A percentile compares a stretch with the other conserved stretches of the same genome.
Conservation (phyloP, 768 basidiomycete genomes). For the Botryobasidium botryosum region DNA sequence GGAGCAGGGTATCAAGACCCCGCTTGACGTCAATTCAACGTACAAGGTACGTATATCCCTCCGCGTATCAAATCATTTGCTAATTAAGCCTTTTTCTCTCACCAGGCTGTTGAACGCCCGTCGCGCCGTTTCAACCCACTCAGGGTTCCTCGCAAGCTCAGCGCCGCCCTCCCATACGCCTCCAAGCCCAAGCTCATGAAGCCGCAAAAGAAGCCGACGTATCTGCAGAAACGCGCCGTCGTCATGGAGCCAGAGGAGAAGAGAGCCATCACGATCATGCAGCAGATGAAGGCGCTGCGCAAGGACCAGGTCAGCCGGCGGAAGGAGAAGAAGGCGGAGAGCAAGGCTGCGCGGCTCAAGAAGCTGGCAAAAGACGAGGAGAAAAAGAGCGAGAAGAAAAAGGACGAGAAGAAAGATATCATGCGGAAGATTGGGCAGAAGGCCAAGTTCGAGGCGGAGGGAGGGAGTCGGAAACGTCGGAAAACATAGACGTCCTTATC, state of each 20-base stretch:
- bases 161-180: slow-evolving; percentile 77
- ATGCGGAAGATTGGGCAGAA: slow-evolving; percentile 60
- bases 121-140: slow-evolving; percentile 83
- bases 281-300: slow-evolving; percentile 81
- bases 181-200: slow-evolving; percentile 78
- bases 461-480: slow-evolving; percentile 35
- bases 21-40: slow-evolving; percentile 62
- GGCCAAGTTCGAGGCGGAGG: slow-evolving; percentile 42
- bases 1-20: slow-evolving; percentile 74
- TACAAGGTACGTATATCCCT: slow-evolving; percentile 40
- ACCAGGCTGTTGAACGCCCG: slow-evolving; percentile 47
- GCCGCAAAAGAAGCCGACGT: slow-evolving; percentile 58
- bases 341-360: slow-evolving; percentile 48
- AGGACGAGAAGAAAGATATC: slow-evolving; percentile 56
- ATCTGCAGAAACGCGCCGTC: slow-evolving; percentile 87
- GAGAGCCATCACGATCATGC: slow-evolving; percentile 74
- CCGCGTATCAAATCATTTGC: not conserved
- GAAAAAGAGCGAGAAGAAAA: slow-evolving; percentile 46
- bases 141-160: slow-evolving; percentile 76
- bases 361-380: slow-evolving; percentile 55
- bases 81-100: not conserved
- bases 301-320: slow-evolving; percentile 72
- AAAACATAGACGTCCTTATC: slow-evolving; percentile 21
- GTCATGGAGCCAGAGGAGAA: slow-evolving; percentile 93
- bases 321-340: slow-evolving; percentile 75